These are phyloP conservation scores for Colletotrichum lindemuthianum DNA, from an alignment of 2,329 filamentous ascomycete genomes.

Conservation along the genomic window DNA sequence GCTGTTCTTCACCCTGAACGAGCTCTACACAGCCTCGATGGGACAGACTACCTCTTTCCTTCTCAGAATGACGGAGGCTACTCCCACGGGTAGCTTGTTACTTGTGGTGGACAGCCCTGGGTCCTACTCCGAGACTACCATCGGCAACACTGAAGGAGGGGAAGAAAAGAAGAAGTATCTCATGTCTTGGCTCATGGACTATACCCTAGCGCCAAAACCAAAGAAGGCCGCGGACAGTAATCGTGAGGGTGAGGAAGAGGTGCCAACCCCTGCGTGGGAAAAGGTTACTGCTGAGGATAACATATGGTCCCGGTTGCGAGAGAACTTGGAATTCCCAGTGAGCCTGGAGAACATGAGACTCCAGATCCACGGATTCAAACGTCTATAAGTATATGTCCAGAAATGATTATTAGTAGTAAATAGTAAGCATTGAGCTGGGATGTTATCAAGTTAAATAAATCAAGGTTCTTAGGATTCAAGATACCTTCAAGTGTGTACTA, in stretches of 20 bases:
- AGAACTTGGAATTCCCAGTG: constrained; percentile 32
- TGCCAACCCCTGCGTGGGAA: constrained; percentile 29
- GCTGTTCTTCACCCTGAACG: constrained; percentile 37
- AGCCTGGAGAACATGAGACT: constrained; percentile 38
- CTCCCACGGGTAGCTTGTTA: constrained; percentile 35
- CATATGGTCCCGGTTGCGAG: constrained; percentile 2
- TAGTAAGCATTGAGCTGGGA: too few species aligned
- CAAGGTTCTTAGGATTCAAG: too few species aligned
- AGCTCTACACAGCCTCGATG: constrained; percentile 36
- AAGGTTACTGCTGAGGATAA: constrained; percentile 30
- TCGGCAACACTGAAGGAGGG: constrained; percentile 19
- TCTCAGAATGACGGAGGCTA: constrained; percentile 27
- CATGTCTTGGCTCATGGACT: constrained; percentile 35
- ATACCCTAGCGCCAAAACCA: constrained; percentile 31
- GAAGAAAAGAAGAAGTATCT: constrained; percentile 35
- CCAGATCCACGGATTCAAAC: constrained; percentile 37
- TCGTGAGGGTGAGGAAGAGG: constrained; percentile 22
- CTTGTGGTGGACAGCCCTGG: constrained; percentile 33
- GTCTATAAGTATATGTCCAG: constrained; percentile 18
- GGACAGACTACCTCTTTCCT: constrained; percentile 34
- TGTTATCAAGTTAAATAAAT: too few species aligned
- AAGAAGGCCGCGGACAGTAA: constrained; percentile 8
- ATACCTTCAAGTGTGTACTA: too few species aligned
- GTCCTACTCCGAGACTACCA: constrained; percentile 18
- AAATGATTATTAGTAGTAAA: too few species aligned